phyloP scores from a whole-genome alignment of 2,329 filamentous ascomycete species.

The Colletotrichum eleusines region DNA sequence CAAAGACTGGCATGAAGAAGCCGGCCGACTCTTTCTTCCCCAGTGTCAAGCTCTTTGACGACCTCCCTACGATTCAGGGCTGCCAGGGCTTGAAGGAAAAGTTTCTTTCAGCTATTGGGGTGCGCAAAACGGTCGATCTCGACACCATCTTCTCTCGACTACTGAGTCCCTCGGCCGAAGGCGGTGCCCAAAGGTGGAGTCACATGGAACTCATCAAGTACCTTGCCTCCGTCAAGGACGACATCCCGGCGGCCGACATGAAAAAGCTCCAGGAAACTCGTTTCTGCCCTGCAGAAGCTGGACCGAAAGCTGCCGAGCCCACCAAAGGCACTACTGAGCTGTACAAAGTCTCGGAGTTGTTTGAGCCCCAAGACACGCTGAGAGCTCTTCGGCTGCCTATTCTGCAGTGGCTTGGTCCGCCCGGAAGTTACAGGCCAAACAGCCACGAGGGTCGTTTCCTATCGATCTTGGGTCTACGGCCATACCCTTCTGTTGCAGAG shows the following conservation, averaged over 20 bases:
- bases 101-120: constrained; percentile 83
- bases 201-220: constrained; percentile 97
- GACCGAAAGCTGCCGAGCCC: constrained; percentile 66
- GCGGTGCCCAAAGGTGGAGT: constrained; percentile 79
- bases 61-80: constrained; percentile 83
- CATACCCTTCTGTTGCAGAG: constrained; percentile 77
- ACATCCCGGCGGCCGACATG: constrained; percentile 88
- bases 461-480: constrained; percentile 76
- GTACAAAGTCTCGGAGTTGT: constrained; percentile 83
- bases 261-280: constrained; percentile 80
- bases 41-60: constrained; percentile 94
- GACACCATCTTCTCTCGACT: constrained; percentile 93
- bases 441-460: constrained; percentile 83
- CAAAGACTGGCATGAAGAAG: constrained; percentile 88
- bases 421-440: constrained; percentile 71
- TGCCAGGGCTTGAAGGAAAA: constrained; percentile 90
- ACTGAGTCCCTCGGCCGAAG: constrained; percentile 69
- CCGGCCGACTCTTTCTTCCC: constrained; percentile 92
- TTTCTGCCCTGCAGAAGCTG: constrained; percentile 84
- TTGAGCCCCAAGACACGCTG: constrained; percentile 80
- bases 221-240: constrained; percentile 86
- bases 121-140: constrained; percentile 94
- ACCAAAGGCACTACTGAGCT: constrained; percentile 64
- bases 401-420: constrained; percentile 81
- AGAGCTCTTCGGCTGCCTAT: constrained; percentile 79